Evolutionary conservation across 306 rosid species (phyloP).

Genomic region (Quercus agrifolia): DNA sequence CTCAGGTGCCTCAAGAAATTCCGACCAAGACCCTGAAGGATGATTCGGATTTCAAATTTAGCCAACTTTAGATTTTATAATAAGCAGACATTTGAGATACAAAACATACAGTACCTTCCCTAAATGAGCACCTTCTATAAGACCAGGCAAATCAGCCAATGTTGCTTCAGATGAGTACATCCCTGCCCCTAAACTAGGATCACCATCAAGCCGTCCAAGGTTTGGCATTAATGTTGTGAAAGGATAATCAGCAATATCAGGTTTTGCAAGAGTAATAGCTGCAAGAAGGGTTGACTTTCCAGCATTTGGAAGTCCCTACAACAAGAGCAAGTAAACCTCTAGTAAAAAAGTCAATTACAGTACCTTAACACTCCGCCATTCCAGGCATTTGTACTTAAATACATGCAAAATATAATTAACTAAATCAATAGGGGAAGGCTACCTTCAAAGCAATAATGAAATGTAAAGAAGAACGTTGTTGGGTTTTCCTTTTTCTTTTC

Average conservation of each 20-base stretch:
- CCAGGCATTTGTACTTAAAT: background rate
- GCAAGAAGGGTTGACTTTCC: slow-evolving; percentile 94
- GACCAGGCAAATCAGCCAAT: slow-evolving; percentile 97
- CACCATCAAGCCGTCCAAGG: slow-evolving; percentile 93
- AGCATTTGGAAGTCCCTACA: slow-evolving; percentile 97
- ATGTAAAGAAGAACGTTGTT: background rate
- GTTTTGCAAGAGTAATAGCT: slow-evolving; percentile 93
- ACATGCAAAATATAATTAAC: background rate
- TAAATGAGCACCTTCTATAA: slow-evolving; percentile 97
- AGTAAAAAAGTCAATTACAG: slow-evolving; percentile 15
- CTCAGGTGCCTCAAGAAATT: slow-evolving; percentile 91
- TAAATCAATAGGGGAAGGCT: background rate
- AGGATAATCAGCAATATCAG: slow-evolving; percentile 94
- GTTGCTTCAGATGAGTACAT: slow-evolving; percentile 95
- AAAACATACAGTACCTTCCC: slow-evolving; percentile 75
- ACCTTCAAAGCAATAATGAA: background rate
- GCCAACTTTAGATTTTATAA: slow-evolving; percentile 6
- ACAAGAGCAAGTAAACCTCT: slow-evolving; percentile 27
- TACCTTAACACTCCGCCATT: background rate
- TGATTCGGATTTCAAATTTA: slow-evolving; percentile 15
- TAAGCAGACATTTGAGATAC: background rate
- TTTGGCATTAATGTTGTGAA: slow-evolving; percentile 97
- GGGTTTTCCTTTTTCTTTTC: background rate
- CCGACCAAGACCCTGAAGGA: slow-evolving; percentile 88
- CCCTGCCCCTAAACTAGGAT: slow-evolving; percentile 92